These are phyloP conservation scores for Torulaspora globosa DNA, from an alignment of 1,139 yeast species.

Conservation along the genomic window DNA sequence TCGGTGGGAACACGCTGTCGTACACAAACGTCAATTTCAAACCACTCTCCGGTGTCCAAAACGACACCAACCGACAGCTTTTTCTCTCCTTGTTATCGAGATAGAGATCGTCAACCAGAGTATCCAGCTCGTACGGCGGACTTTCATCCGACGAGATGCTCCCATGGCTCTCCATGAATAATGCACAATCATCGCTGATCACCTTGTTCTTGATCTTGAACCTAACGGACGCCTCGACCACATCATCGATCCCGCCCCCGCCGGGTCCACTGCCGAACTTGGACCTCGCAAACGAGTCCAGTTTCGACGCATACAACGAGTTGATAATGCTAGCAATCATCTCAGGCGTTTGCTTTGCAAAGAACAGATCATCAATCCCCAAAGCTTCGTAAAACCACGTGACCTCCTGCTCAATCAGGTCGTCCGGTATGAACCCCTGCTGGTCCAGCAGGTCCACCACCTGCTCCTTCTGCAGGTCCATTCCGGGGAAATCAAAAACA, in stretches of 20 bases:
- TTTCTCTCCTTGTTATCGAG: constrained; percentile 45
- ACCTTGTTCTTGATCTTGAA: constrained; percentile 32
- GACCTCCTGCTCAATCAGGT: constrained; percentile 78
- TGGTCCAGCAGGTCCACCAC: constrained; percentile 80
- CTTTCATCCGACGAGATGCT: constrained; percentile 33
- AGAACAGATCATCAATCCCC: constrained; percentile 90
- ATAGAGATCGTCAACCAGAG: constrained; percentile 75
- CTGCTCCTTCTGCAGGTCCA: constrained; percentile 71
- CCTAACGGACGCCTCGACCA: constrained; percentile 8
- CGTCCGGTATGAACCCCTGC: constrained; percentile 86
- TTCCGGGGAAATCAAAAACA: constrained; percentile 72
- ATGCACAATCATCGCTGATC: constrained; percentile 69
- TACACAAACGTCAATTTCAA: constrained; percentile 84
- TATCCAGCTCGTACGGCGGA: constrained; percentile 48
- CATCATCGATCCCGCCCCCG: constrained; percentile 26
- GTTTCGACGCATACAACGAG: constrained; percentile 86
- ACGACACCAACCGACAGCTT: constrained; percentile 76
- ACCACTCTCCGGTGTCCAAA: constrained; percentile 61
- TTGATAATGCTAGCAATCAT: constrained; percentile 77
- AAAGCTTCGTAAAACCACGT: constrained; percentile 83
- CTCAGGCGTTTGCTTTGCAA: constrained; percentile 76
- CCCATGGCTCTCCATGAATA: constrained; percentile 59
- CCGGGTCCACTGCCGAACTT: constrained; percentile 33
- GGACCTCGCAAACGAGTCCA: constrained; percentile 73
- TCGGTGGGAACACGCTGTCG: constrained; percentile 56